These are phyloP conservation scores for Amanita molliuscula DNA, from an alignment of 768 basidiomycete genomes.

Conservation along the genomic window DNA sequence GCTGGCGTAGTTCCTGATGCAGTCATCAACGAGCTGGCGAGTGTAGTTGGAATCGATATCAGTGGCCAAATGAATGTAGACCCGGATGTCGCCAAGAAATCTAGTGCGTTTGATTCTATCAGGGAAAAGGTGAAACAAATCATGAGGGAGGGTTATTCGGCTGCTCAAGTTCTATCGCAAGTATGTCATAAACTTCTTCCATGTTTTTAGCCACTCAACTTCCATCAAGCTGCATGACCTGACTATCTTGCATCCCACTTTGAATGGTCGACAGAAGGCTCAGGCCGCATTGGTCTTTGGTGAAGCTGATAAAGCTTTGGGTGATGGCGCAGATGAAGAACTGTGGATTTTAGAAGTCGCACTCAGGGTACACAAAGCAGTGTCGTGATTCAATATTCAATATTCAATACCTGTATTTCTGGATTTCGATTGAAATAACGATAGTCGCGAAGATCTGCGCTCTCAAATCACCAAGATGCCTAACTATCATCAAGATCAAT, in stretches of 20 bases:
- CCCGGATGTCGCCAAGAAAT: slow-evolving; percentile 28
- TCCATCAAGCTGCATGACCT: slow-evolving; percentile 75
- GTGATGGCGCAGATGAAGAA: slow-evolving; percentile 96
- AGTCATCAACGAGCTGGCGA: slow-evolving; percentile 61
- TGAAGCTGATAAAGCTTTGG: slow-evolving; percentile 91
- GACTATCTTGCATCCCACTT: slow-evolving; percentile 70
- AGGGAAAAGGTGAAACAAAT: slow-evolving; percentile 63
- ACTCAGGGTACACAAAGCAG: slow-evolving; percentile 61
- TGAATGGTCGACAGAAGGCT: slow-evolving; percentile 76
- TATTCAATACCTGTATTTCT: not conserved
- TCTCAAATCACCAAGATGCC: not conserved
- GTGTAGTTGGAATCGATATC: slow-evolving; percentile 62
- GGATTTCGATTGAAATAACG: not conserved
- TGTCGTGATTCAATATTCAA: slow-evolving; percentile 17
- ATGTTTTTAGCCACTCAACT: slow-evolving; percentile 3
- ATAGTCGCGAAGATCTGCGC: not conserved
- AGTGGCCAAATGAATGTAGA: slow-evolving; percentile 37
- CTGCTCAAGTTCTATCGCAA: slow-evolving; percentile 81
- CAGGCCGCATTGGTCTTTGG: slow-evolving; percentile 76
- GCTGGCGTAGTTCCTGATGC: slow-evolving; percentile 85
- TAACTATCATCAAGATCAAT: slow-evolving; percentile 1
- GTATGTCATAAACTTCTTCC: slow-evolving; percentile 30
- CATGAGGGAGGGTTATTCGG: slow-evolving; percentile 86
- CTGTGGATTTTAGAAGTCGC: slow-evolving; percentile 88
- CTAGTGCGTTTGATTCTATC: slow-evolving; percentile 48